Percentiles rank a stretch among this genome's conserved stretches.
Conservation (phyloP, 192 early-diverging fungal species). For the Coemansia sp. region DNA sequence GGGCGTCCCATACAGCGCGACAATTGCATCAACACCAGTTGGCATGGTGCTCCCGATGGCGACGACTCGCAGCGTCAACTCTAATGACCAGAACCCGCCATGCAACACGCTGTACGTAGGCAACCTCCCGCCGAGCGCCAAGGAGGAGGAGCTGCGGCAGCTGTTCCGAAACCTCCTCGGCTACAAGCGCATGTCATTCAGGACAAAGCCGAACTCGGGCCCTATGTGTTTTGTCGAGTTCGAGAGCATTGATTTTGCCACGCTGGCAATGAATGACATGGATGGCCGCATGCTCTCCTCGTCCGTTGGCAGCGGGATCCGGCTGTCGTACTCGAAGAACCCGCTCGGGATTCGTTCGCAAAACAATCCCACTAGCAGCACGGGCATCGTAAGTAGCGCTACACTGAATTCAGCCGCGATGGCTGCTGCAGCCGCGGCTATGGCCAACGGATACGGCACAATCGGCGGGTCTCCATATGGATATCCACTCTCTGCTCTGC, state of each 20-base stretch:
- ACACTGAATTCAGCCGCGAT: slow-evolving; percentile 27
- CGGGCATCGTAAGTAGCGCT: slow-evolving; percentile 6
- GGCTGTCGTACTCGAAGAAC: slow-evolving; percentile 96
- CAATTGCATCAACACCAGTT: slow-evolving; percentile 30
- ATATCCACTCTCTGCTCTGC: slow-evolving; percentile 26
- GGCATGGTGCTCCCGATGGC: slow-evolving; percentile 56
- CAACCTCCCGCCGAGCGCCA: slow-evolving; percentile 87
- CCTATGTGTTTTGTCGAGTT: slow-evolving; percentile 99
- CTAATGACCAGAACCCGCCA: slow-evolving; percentile 94
- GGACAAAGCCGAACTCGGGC: slow-evolving; percentile 80
- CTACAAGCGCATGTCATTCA: slow-evolving; percentile 90
- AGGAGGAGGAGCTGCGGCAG: slow-evolving; percentile 85
- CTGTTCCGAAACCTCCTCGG: slow-evolving; percentile 83
- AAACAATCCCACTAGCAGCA: slow-evolving; percentile 25
- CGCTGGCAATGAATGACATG: slow-evolving; percentile 83
- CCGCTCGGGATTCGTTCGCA: slow-evolving; percentile 85
- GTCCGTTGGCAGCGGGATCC: slow-evolving; percentile 91
- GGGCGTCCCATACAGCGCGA: slow-evolving; percentile 46
- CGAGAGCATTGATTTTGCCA: slow-evolving; percentile 91
- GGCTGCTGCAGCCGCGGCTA: slow-evolving; percentile 23
- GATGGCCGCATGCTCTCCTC: slow-evolving; percentile 83
- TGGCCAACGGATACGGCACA: slow-evolving; percentile 18
- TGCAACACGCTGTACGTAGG: slow-evolving; percentile 99
- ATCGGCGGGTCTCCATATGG: slow-evolving; percentile 31
- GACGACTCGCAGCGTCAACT: slow-evolving; percentile 58